Evolutionary conservation across 148 eudicot genomes (phyloP), one percentile per base, ranked within the genome.

Genomic region (Silene conica): DNA sequence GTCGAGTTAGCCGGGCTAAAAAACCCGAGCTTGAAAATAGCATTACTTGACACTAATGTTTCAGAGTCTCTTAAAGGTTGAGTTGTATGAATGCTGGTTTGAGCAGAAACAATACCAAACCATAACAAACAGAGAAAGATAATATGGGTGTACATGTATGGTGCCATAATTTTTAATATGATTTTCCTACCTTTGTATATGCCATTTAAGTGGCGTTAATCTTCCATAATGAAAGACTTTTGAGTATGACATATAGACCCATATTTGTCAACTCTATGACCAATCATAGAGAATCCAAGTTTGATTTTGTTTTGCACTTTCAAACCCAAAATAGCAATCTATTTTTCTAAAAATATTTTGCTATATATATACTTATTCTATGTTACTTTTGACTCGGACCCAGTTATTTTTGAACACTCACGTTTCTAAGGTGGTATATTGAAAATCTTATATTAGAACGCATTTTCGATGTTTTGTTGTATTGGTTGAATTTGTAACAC

Each of bases 1-100:
- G 26, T 71, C 0, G 82, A 74, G 21, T 85, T 85, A 0, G 1
- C 22, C 5, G 83, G 86, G 63, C 70, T 74, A 67, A 85, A 87
- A 73, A 87, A 87, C 6, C 85, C 85, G 9, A 87, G 57, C 62
- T 66, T 73, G 66, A 77, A 87, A 16, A 4, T n/a, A 3, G n/a
- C 18, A 45, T 70, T 64, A 20, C 50, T 74, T 7, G 87, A 84
- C 26, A 75, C 68, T 21, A 82, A 48, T 58, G 81, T 59, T 2
- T 71, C 64, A 16, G 78, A 20, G 18, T 81, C 74, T 57, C 55
- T 69, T 25, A 81, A 72, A 65, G 62, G 2, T n/a, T 63, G 66
- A 15, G 77, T 52, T 12, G 22, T 8, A 8, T 77, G 41, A 57
- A 81, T 21, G 54, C 46, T 55, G 14, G 46, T 54, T 23, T 0